Evolutionary conservation across 257 asterid genomes (phyloP).

Genomic region (Echium plantagineum): DNA sequence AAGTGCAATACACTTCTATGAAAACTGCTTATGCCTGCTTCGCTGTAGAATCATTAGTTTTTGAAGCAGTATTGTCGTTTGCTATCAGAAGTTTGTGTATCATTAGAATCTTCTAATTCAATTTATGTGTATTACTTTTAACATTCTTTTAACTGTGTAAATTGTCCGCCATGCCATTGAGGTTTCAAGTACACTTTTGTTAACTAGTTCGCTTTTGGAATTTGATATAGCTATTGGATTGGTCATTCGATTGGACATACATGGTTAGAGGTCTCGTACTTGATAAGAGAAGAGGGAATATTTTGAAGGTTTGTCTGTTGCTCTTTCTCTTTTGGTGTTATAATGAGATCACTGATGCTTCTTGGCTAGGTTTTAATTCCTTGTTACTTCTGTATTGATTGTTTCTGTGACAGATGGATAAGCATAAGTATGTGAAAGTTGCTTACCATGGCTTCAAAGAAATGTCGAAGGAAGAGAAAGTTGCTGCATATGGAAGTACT

Average conservation of each 20-base stretch:
- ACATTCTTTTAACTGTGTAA: too few species aligned
- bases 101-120: not conserved
- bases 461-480: slow-evolving; percentile 88
- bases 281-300: slow-evolving; percentile 88
- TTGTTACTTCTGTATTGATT: not conserved
- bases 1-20: too few species aligned
- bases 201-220: slow-evolving; percentile 14
- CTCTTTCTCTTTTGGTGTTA: not conserved
- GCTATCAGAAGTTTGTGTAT: not conserved
- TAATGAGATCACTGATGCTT: not conserved
- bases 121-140: not conserved
- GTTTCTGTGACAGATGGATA: slow-evolving; percentile 62
- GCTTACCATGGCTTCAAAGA: slow-evolving; percentile 93
- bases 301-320: slow-evolving; percentile 64
- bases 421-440: slow-evolving; percentile 94
- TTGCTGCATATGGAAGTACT: slow-evolving; percentile 74
- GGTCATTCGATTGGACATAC: slow-evolving; percentile 91
- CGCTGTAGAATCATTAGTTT: too few species aligned
- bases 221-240: slow-evolving; percentile 51
- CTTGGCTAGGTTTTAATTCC: not conserved
- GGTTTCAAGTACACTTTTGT: not conserved
- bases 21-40: not conserved
- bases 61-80: not conserved
- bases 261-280: slow-evolving; percentile 99
- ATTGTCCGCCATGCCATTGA: not conserved